Conservation (phyloP, 768 basidiomycete genomes). For the Coprinellus aureogranulatus region DNA sequence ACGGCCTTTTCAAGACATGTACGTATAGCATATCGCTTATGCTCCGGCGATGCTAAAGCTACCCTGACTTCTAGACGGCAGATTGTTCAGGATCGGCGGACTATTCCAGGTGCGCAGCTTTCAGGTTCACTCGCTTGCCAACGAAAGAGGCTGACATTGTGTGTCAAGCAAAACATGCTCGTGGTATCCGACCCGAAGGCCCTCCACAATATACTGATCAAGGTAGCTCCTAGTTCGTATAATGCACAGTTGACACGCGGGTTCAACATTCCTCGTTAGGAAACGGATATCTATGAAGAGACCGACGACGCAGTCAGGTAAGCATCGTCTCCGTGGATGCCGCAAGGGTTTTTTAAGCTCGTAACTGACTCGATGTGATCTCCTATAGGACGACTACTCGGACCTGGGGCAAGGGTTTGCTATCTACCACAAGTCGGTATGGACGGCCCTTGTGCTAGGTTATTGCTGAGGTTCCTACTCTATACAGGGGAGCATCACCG, state of each 20-base stretch:
- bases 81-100: conserved; percentile 30
- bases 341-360: too few species aligned
- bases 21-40: too few species aligned
- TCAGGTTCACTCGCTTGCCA: neutral
- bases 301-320: neutral
- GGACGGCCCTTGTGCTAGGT: conserved; percentile 13
- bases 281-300: conserved; percentile 26
- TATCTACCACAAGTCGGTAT: conserved; percentile 12
- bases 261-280: conserved; percentile 14
- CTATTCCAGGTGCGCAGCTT: neutral
- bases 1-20: conserved; percentile 24
- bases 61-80: conserved; percentile 24
- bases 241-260: neutral
- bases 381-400: neutral
- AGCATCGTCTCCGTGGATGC: neutral
- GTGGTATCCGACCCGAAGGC: too few species aligned
- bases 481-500: conserved; percentile 10
- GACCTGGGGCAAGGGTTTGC: neutral
- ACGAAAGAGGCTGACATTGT: neutral
- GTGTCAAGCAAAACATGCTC: neutral
- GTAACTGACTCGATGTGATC: neutral
- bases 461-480: neutral
- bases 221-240: conserved; percentile 22
- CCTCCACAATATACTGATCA: conserved; percentile 42
- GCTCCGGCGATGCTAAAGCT: neutral